Evolutionary conservation across 805 yeast genomes (phyloP), one percentile per base, ranked within the genome.

Genomic region (Candida boidinii): DNA sequence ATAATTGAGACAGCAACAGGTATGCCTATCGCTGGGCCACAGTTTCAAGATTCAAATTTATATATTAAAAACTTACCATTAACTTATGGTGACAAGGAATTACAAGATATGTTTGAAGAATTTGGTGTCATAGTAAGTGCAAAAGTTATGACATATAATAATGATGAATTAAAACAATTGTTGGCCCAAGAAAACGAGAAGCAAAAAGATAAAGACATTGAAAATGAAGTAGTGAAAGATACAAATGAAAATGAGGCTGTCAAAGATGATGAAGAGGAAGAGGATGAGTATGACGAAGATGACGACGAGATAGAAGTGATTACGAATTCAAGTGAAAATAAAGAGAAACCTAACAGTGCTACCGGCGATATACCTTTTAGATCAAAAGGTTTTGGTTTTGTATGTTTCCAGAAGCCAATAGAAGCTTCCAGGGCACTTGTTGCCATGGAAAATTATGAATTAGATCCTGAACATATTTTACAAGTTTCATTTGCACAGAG

Each of bases 341-440:
- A 17, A 18, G 31, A 39, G 19, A 33, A 29, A 12, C 15, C 34
- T 15, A 29, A 24, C 11, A 21, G 18, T 14, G 41, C n/a, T n/a
- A n/a, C n/a, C n/a, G n/a, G n/a, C n/a, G n/a, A n/a, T n/a, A n/a
- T n/a, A n/a, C n/a, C n/a, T n/a, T n/a, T 52, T 3, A 62, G 62
- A 38, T 79, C 90, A 16, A 73, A 76, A 51, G 88, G 92, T 15
- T 84, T 79, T 51, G 94, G 92, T 28, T 84, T 84, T 60, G 84
- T 83, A 34, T 81, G 86, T 56, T 84, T 70, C 50, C 76, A 73
- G 46, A 61, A 60, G 40, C 79, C 82, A 35, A 60, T 72, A 30
- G 71, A 76, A 48, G 92, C 94, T 7, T 70, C 74, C 30, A 63
- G 67, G 46, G 90, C 94, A 12, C 73, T 80, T 35, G 70, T 72